phyloP scores from a whole-genome alignment of 2,329 filamentous ascomycete species.

The Neopestalotiopsis clavispora region DNA sequence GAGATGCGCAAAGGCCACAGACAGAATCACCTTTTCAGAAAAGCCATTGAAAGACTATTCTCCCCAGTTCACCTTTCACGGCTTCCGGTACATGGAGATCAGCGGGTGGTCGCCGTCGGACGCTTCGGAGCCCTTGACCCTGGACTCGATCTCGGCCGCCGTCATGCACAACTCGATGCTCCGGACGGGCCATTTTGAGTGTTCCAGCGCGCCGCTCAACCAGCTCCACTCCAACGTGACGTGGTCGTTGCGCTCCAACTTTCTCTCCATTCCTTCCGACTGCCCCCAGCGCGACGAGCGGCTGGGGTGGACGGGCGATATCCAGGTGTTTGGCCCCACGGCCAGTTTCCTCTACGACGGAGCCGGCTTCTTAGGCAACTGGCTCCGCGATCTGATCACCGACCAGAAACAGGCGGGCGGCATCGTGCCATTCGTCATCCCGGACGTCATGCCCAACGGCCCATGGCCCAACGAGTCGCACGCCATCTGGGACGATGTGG shows the following conservation, averaged over 20 bases:
- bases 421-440: conserved; percentile 10
- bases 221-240: conserved; percentile 56
- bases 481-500: conserved; percentile 39
- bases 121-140: background rate
- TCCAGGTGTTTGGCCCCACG: conserved; percentile 46
- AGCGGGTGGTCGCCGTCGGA: conserved; percentile 37
- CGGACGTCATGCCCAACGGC: conserved; percentile 12
- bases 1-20: conserved; percentile 45
- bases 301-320: conserved; percentile 51
- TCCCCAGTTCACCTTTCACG: conserved; percentile 48
- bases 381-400: conserved; percentile 35
- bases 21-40: conserved; percentile 41
- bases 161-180: conserved; percentile 28
- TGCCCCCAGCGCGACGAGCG: conserved; percentile 49
- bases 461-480: conserved; percentile 24
- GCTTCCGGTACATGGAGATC: conserved; percentile 50
- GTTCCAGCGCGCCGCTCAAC: conserved; percentile 55
- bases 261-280: conserved; percentile 59
- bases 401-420: conserved; percentile 18
- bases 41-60: conserved; percentile 34
- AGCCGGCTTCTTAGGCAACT: conserved; percentile 42
- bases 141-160: conserved; percentile 15
- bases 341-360: conserved; percentile 48
- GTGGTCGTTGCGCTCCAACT: conserved; percentile 63
- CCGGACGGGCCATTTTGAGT: conserved; percentile 52